Base-by-base conservation (phyloP, 257 asterid species). In the Salvia splendens region DNA sequence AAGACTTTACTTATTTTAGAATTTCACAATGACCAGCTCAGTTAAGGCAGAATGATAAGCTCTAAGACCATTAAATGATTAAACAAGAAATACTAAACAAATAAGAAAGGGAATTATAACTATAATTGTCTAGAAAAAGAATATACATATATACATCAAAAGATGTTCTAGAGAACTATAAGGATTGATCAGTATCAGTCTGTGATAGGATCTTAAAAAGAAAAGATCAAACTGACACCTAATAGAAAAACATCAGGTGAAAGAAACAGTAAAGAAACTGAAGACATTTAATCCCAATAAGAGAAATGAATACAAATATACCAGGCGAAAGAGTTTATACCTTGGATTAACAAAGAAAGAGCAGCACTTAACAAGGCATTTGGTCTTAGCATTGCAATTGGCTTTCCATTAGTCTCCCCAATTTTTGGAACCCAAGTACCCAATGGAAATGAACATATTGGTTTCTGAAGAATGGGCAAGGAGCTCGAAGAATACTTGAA, bases 381-480 rank as follows among this genome's bases (percentile, higher is more conserved):
- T 28, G 82, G 82, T 71, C 87, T 75, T 70, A 87, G 81, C 86
- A 81, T 85, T 32, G 88, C 89, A 56, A 87, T 54, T 57, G 92
- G 84, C 76, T 80, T 80, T 71, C 82, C 86, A 74, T 52, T 77
- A 74, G 89, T 60, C 71, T 85, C 95, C 66, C 95, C 92, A 60
- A 85, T 83, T 71, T 85, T 80, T 8, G 95, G 92, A 54, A 85
- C 89, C 95, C 95, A 87, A 36, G 92, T 81, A 63, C 92, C 95
- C 78, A 87, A 57, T 71, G 92, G 88, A 73, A 87, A 73, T 46
- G 85, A 79, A 66, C 82, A 83, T 72, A 87, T 81, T 62, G 95
- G 95, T 57, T 80, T 88, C 74, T 85, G 89, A 68, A 87, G 91
- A 75, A 87, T 81, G 67, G 95, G 92, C 79, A 87, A 71, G 52